A percentile compares a stretch with the other conserved stretches of the same genome.
Conservation (phyloP, 164 flowering plant species). For the Chimonanthus praecox region DNA sequence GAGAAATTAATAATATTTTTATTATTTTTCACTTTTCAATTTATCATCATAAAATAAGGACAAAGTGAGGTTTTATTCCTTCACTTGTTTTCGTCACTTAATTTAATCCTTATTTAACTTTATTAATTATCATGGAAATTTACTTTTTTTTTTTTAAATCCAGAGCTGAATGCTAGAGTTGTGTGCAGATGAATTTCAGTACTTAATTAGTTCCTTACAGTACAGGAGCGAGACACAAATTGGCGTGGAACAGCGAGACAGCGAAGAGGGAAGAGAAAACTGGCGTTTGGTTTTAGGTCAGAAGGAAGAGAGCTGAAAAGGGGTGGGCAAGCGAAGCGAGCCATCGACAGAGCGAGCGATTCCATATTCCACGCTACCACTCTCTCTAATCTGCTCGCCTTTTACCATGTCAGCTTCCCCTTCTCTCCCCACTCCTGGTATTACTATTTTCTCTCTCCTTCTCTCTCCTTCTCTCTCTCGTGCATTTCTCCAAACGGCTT, state of each 20-base stretch:
- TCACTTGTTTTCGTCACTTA: too few species aligned
- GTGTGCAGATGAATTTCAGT: too few species aligned
- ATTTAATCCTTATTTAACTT: too few species aligned
- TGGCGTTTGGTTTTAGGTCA: background rate
- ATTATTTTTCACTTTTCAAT: too few species aligned
- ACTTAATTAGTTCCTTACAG: too few species aligned
- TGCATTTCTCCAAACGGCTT: background rate
- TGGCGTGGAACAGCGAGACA: background rate
- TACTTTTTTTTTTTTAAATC: too few species aligned
- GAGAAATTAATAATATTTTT: too few species aligned
- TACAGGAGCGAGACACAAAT: background rate
- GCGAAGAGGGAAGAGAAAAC: background rate
- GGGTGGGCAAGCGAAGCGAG: background rate
- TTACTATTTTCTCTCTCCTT: background rate
- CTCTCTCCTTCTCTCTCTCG: background rate
- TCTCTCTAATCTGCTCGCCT: background rate
- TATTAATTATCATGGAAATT: too few species aligned
- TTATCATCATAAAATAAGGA: too few species aligned
- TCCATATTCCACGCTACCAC: constrained; percentile 2
- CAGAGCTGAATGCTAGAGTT: too few species aligned
- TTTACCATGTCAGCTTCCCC: constrained; percentile 11
- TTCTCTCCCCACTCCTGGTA: constrained; percentile 3
- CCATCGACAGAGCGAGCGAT: background rate
- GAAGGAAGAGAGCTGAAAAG: background rate
- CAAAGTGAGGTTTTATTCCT: too few species aligned